Base-by-base conservation (phyloP, 306 rosid genomes). In the Quercus wislizeni region DNA sequence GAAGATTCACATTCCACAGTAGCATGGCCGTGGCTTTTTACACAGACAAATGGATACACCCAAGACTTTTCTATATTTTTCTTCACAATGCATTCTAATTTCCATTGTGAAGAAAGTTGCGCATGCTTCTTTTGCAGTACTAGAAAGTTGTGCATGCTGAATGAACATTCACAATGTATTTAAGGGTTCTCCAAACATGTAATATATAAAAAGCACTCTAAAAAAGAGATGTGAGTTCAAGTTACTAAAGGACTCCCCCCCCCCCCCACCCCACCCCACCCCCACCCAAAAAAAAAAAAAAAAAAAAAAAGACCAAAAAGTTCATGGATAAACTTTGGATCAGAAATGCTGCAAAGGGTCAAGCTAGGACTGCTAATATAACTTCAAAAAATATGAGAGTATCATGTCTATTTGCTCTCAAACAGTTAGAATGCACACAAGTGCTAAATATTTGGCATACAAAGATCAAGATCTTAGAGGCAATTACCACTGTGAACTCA, bases 401-500 rank as follows among this genome's bases (percentile, higher is more conserved):
- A 33, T 33, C n/a, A 7, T 33, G 5, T 1, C 5, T 33, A 68
- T 19, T 23, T 33, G 14, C n/a, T 41, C 27, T 41, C 55, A 43
- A 41, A 21, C 23, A 65, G 19, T 72, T 58, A 73, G 49, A 43
- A 70, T 20, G 51, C 52, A 59, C 75, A 58, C 27, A 61, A 78
- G 76, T 71, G 62, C 41, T 62, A 9, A 55, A 81, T 52, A 23
- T 25, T 49, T 20, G 68, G 69, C 33, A 75, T 51, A 74, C 63
- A 35, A 74, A 83, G 55, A 68, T 54, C 21, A 65, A 57, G 74
- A 69, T 68, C 30, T 71, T 27, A 9, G 0, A 55, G 78, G 75
- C 77, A 82, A 72, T 81, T 91, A 95, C 99, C 92, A 95, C 65
- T 5, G 86, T 54, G 77, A 95, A 95, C 81, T 95, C 99, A 62